phyloP scores from a whole-genome alignment of 2,329 filamentous ascomycete genomes.

The Conoideocrella luteorostrata region DNA sequence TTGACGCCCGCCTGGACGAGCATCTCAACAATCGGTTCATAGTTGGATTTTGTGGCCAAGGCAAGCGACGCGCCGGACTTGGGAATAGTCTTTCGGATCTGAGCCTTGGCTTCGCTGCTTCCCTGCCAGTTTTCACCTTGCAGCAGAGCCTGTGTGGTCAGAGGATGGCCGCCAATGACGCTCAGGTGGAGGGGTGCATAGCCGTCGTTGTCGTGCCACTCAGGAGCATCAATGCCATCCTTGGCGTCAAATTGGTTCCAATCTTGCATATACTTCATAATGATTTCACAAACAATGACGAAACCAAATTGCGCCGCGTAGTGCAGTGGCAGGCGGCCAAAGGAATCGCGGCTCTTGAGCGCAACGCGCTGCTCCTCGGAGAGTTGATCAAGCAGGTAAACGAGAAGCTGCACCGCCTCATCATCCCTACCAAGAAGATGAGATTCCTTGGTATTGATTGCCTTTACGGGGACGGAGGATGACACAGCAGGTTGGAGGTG shows the following conservation, averaged over 20 bases:
- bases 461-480: conserved; percentile 53
- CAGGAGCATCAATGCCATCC: conserved; percentile 75
- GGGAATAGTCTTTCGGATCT: conserved; percentile 62
- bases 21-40: conserved; percentile 74
- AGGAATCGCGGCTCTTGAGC: conserved; percentile 64
- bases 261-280: conserved; percentile 82
- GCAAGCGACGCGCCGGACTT: conserved; percentile 85
- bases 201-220: conserved; percentile 91
- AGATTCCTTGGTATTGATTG: conserved; percentile 60
- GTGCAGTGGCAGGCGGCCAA: conserved; percentile 80
- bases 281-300: conserved; percentile 77
- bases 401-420: conserved; percentile 64
- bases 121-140: conserved; percentile 74
- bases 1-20: conserved; percentile 86
- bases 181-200: conserved; percentile 86
- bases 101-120: conserved; percentile 52
- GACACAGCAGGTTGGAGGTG: conserved; percentile 76
- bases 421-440: conserved; percentile 63
- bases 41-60: conserved; percentile 83
- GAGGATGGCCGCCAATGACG: conserved; percentile 82
- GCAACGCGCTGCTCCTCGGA: conserved; percentile 60
- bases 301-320: conserved; percentile 95
- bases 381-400: conserved; percentile 60
- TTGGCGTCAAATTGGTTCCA: conserved; percentile 84
- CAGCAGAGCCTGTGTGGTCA: conserved; percentile 77